Conservation (phyloP, 345 rosid species). For the Nephelium lappaceum region DNA sequence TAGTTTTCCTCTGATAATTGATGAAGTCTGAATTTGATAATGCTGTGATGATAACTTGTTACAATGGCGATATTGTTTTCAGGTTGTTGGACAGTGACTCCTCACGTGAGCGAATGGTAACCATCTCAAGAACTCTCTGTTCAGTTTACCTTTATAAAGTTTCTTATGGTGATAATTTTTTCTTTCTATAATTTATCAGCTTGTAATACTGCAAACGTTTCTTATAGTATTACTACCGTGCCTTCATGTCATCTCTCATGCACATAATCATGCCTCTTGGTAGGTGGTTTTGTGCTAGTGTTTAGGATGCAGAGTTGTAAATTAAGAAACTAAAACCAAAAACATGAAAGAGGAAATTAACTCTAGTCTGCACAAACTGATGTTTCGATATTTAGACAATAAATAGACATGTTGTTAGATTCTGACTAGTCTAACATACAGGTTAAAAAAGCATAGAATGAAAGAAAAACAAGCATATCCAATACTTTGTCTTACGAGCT, state of each 20-base stretch:
- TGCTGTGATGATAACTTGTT: slow-evolving; percentile 11
- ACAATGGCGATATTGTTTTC: slow-evolving; percentile 24
- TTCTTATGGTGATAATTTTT: background rate
- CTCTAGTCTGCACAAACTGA: background rate
- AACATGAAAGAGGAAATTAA: background rate
- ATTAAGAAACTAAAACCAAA: background rate
- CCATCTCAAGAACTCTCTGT: slow-evolving; percentile 11
- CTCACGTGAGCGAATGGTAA: slow-evolving; percentile 61
- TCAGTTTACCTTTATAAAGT: slow-evolving; percentile 1
- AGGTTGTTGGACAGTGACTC: slow-evolving; percentile 72
- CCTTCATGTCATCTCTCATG: background rate
- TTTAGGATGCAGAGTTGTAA: background rate
- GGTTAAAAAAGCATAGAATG: slow-evolving; percentile 50
- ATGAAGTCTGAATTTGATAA: background rate
- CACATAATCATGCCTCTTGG: background rate
- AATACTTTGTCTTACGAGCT: slow-evolving; percentile 65
- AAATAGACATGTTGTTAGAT: background rate
- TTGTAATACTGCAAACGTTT: background rate
- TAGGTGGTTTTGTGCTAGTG: background rate
- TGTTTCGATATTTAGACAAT: background rate
- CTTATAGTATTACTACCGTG: background rate
- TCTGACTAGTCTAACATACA: slow-evolving; percentile 26
- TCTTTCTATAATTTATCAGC: background rate
- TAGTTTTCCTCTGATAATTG: background rate
- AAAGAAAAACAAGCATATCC: slow-evolving; percentile 58